Evolutionary conservation across 1,284 basidiomycete species (phyloP), one percentile per base, ranked within the genome.

Genomic region (Pseudozyma sp.): DNA sequence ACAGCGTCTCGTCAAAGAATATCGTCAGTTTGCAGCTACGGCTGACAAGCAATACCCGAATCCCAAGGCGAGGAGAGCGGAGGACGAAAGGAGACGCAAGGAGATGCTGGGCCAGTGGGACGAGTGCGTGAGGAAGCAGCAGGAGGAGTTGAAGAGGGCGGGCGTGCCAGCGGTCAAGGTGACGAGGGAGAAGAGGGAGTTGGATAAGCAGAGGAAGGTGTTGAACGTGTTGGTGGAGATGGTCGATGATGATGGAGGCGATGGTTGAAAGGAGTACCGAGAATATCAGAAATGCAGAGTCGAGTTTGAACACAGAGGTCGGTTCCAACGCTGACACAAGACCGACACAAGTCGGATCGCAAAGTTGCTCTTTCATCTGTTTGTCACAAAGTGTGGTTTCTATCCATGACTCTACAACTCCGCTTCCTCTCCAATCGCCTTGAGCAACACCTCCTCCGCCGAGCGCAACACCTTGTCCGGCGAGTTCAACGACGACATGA

Each of bases 401-500:
- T 37, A 37, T 17, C 17, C 5, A 13, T 34, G 3, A 11, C 5
- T 34, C 30, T 48, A 50, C 19, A 37, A 11, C 30, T 29, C 35
- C 17, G 37, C n/a, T 17, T 54, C 54, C 24, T 67, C 45, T 8
- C 35, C 29, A 29, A 73, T 54, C 7, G 68, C 72, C 0, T 51
- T 37, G 48, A 34, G 35, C 24, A 75, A 40, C 31, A 68, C 33
- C 53, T 53, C 42, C 45, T 75, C 84, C 14, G 86, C 69, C 0
- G 52, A 50, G 5, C 81, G 47, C 8, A 86, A 62, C 33, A 84
- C 81, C 5, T 68, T 57, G 0, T 54, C 9, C 4, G 81, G 75
- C 17, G 92, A 93, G 79, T 94, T 94, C 45, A 98, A 87, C 85
- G 92, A 95, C 7, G 90, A 92, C 89, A 99, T 97, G 84, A 97